Evolutionary conservation across 2,329 filamentous ascomycete genomes (phyloP).

Genomic region (Neocucurbitaria cava): DNA sequence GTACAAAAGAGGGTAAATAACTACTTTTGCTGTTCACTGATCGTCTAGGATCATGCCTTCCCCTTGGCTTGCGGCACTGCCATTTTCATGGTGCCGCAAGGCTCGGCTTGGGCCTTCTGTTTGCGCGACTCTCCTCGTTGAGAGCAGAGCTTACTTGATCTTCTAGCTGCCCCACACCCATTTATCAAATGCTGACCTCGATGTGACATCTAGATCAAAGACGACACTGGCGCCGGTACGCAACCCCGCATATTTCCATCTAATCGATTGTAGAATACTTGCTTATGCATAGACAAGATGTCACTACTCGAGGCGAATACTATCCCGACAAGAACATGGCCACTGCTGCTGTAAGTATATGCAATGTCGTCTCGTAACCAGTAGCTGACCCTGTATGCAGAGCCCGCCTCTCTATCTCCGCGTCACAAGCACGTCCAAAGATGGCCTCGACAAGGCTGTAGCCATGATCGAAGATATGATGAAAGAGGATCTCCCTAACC

Average conservation of each 20-base stretch:
- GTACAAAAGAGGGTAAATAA: slow-evolving; percentile 99
- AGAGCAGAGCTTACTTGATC: slow-evolving; percentile 57
- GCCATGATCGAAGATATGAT: slow-evolving; percentile 92
- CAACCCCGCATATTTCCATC: slow-evolving; percentile 72
- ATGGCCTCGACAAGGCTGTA: slow-evolving; percentile 88
- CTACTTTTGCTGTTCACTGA: slow-evolving; percentile 74
- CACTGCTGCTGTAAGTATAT: slow-evolving; percentile 74
- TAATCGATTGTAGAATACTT: slow-evolving; percentile 61
- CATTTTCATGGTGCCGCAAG: slow-evolving; percentile 62
- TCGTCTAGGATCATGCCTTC: slow-evolving; percentile 58
- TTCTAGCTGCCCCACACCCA: slow-evolving; percentile 58
- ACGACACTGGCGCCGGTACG: slow-evolving; percentile 99
- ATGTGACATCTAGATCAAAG: slow-evolving; percentile 97
- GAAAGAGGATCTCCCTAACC: slow-evolving; percentile 91
- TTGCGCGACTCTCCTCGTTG: slow-evolving; percentile 45
- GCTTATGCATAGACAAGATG: slow-evolving; percentile 81
- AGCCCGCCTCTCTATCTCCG: slow-evolving; percentile 94
- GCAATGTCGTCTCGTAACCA: not conserved
- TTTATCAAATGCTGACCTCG: slow-evolving; percentile 92
- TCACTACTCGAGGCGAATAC: slow-evolving; percentile 96
- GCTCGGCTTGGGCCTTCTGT: slow-evolving; percentile 36
- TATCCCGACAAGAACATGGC: slow-evolving; percentile 98
- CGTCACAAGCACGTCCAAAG: slow-evolving; percentile 89
- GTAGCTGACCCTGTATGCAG: slow-evolving; percentile 54
- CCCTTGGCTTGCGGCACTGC: slow-evolving; percentile 32